Percentiles rank a stretch among this genome's conserved stretches.
Conservation (phyloP, 768 basidiomycete species). For the Amyloporia xantha region DNA sequence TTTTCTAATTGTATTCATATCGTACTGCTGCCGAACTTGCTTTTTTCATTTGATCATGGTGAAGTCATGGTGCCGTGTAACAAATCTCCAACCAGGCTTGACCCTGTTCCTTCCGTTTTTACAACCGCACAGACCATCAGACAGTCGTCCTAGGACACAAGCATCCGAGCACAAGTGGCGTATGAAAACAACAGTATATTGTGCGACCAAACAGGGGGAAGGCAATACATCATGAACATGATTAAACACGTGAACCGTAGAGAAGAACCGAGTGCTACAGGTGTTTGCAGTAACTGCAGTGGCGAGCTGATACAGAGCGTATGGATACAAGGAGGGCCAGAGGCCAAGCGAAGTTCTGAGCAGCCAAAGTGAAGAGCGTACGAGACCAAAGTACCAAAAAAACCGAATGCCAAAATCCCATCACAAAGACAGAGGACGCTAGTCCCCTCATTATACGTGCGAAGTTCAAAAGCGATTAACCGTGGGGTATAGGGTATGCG, state of each 20-base stretch:
- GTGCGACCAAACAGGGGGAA: too few relatives aligned
- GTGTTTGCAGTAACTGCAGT: constrained; percentile 1
- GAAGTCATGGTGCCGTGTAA: too few relatives aligned
- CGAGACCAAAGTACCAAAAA: neutral
- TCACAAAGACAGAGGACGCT: neutral
- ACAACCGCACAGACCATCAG: too few relatives aligned
- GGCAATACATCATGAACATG: constrained; percentile 9
- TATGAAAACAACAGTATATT: too few relatives aligned
- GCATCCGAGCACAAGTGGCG: too few relatives aligned
- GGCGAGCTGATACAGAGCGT: neutral
- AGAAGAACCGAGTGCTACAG: constrained; percentile 12
- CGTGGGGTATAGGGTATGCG: constrained; percentile 1
- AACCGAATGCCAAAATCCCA: neutral
- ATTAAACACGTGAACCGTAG: constrained; percentile 2
- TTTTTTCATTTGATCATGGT: too few relatives aligned
- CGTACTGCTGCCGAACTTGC: too few relatives aligned
- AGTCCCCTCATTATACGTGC: constrained; percentile 1
- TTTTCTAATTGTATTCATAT: too few relatives aligned
- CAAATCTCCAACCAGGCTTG: too few relatives aligned
- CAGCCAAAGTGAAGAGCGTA: neutral
- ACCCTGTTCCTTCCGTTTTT: too few relatives aligned
- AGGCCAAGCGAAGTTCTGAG: neutral
- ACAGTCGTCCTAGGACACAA: too few relatives aligned
- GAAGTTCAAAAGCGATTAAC: constrained; percentile 1
- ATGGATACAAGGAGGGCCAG: constrained; percentile 12